phyloP scores from a whole-genome alignment of 257 asterid genomes.

The Scutellaria minor region DNA sequence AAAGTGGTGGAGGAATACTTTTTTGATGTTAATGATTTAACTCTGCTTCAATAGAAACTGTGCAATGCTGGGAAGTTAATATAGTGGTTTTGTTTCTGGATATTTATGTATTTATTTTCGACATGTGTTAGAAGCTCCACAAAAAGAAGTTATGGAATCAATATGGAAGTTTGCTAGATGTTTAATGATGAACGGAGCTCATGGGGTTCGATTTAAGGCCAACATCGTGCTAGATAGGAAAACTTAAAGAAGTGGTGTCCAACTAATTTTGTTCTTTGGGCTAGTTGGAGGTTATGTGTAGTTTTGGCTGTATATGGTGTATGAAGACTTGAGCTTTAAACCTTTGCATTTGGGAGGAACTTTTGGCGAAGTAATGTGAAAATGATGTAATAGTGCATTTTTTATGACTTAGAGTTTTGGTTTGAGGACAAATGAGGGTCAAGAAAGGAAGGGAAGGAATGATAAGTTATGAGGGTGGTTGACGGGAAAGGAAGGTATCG shows the following conservation, averaged over 20 bases:
- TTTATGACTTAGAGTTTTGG: conserved; percentile 13
- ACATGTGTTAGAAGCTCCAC: conserved; percentile 6
- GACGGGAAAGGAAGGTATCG: conserved; percentile 5
- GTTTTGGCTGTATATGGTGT: background rate
- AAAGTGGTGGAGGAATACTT: no score
- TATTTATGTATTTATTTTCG: background rate
- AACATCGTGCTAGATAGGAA: background rate
- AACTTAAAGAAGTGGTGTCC: background rate
- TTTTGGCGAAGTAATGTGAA: conserved; percentile 20
- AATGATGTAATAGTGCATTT: background rate
- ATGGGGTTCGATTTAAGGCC: background rate
- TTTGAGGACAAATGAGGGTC: conserved; percentile 9
- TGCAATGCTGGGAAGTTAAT: conserved; percentile 1
- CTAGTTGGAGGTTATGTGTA: background rate
- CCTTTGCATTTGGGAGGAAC: conserved; percentile 1
- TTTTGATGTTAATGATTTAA: background rate
- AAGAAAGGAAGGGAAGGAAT: conserved; percentile 16
- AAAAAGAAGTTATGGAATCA: background rate
- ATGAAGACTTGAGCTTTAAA: background rate
- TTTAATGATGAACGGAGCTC: background rate
- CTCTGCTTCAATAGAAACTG: background rate
- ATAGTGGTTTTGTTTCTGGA: background rate
- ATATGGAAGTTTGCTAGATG: background rate
- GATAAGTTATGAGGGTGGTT: conserved; percentile 8
- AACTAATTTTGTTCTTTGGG: background rate